Base-by-base conservation (phyloP, 2,329 filamentous ascomycete species). In the Diaporthe caulivora region DNA sequence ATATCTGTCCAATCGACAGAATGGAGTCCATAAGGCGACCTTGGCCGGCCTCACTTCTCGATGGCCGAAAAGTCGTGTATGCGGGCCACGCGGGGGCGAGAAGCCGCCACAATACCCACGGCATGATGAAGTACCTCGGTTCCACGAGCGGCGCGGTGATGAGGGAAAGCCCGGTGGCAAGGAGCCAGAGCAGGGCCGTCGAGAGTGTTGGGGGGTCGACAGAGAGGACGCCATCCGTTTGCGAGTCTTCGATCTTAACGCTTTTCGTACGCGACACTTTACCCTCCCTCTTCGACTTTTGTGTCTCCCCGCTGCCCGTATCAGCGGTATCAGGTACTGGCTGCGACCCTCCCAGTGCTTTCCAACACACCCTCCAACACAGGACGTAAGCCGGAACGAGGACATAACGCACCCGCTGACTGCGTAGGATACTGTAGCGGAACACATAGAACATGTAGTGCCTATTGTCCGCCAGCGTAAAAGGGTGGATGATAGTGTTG, bases 361-460 rank as follows among this genome's bases (percentile, higher is more conserved):
- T 87, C 82, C 95, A 92, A 42, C 90, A 88, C 17, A 92, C 83
- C 89, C 92, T 96, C 10, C 89, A 92, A 78, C 91, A 92, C 21
- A 90, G 15, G 2, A 93, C 88, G 82, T 99, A 98, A 1, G 92
- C 84, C 0, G 92, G 86, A 0, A 92, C 88, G 1, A 93, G 91
- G 0, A 88, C 82, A 78, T 95, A 95, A 47, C 92, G 92, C 68
- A 94, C 83, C 24, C 86, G 83, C 1, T 87, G 85, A 54, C 94
- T 89, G 8, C 87, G 88, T 2, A 93, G 89, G 49, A 98, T 92
- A 8, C 93, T 92, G 79, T 95, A 91, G 1, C 95, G 92, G 86
- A 99, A 99, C 74, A 97, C 87, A 84, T 99, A 99, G 83, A 99
- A 99, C 81, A 97, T 93, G 85, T 98, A 99, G 82, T 99, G 97